Percentiles rank a stretch among this genome's conserved stretches.
phyloP scores from a whole-genome alignment of 2,329 filamentous ascomycete genomes.

The Aureobasidium sp. region DNA sequence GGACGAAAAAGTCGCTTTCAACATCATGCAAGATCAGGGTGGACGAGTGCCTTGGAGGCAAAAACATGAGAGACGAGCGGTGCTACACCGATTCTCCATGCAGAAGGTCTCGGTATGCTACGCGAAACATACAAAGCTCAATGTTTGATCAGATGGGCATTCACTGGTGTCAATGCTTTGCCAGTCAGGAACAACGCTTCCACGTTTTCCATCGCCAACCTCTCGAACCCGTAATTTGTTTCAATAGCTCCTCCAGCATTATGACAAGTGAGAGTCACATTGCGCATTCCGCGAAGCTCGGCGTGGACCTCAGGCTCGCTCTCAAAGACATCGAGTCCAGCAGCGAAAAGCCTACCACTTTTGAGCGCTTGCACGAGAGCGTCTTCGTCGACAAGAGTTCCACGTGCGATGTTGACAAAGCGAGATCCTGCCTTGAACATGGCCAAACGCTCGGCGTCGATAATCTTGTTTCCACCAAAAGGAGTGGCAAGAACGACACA shows the following conservation, averaged over 20 bases:
- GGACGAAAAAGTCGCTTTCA: no score
- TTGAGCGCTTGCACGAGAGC: constrained; percentile 55
- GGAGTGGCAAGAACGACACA: constrained; percentile 59
- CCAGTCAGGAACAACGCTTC: constrained; percentile 11
- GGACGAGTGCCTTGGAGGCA: no score
- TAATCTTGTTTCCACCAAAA: constrained; percentile 42
- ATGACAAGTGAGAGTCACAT: constrained; percentile 35
- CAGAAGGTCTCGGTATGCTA: no score
- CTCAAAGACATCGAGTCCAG: constrained; percentile 54
- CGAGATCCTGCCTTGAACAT: constrained; percentile 50
- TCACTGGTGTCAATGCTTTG: constrained; percentile 11
- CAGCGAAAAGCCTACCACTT: constrained; percentile 42
- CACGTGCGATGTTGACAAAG: constrained; percentile 61
- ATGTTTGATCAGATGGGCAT: not conserved
- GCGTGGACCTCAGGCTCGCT: constrained; percentile 51
- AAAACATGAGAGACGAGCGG: no score
- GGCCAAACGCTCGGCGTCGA: constrained; percentile 43
- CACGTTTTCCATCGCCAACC: constrained; percentile 35
- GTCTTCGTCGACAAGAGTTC: constrained; percentile 58
- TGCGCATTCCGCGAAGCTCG: constrained; percentile 35
- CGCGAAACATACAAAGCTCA: not conserved
- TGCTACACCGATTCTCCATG: no score
- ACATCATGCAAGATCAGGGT: no score
- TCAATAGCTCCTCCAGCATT: constrained; percentile 33
- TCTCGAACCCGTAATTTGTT: constrained; percentile 37